Evolutionary conservation across 345 rosid genomes (phyloP).

Genomic region (Odontarrhena argentea): DNA sequence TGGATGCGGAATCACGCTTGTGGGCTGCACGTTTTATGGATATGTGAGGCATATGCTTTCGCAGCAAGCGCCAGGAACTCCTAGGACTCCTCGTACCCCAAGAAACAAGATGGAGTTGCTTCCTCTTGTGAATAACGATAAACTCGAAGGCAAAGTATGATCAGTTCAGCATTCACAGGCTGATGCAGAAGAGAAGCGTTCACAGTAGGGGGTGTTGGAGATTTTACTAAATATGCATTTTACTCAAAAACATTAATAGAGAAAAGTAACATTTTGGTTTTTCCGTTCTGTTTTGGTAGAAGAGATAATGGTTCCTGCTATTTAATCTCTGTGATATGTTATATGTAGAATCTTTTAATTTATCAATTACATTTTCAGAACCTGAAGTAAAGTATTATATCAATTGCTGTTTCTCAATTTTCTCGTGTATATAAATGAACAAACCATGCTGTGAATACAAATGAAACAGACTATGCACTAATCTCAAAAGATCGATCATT

Average conservation of each 20-base stretch:
- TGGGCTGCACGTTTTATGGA: slow-evolving; percentile 96
- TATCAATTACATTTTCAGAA: slow-evolving; percentile 26
- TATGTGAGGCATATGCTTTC: slow-evolving; percentile 86
- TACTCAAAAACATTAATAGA: slow-evolving; percentile 37
- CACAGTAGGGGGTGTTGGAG: slow-evolving; percentile 13
- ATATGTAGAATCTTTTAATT: slow-evolving; percentile 35
- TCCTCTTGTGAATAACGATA: slow-evolving; percentile 86
- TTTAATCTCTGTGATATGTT: slow-evolving; percentile 20
- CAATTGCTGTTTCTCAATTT: not conserved
- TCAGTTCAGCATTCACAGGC: slow-evolving; percentile 20
- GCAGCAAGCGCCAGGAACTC: slow-evolving; percentile 79
- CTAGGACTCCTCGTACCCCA: slow-evolving; percentile 88
- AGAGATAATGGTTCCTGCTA: slow-evolving; percentile 36
- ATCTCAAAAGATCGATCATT: not conserved
- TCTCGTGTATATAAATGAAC: slow-evolving; percentile 11
- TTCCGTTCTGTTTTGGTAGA: slow-evolving; percentile 31
- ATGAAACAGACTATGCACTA: too few species aligned
- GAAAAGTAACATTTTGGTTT: slow-evolving; percentile 30
- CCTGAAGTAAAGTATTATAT: not conserved
- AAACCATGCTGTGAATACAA: not conserved
- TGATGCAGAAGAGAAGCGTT: slow-evolving; percentile 28
- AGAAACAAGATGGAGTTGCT: slow-evolving; percentile 73
- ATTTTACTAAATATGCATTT: slow-evolving; percentile 37
- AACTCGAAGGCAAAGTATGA: slow-evolving; percentile 82
- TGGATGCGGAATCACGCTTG: slow-evolving; percentile 88